A percentile compares a stretch with the other conserved stretches of the same genome.
Conservation (phyloP, 164 flowering plant species). For the grape (Vitis vinifera) region ASM3070453v1 NC_081816.1:4186001-4186500, state of each 20-base stretch:
- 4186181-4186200: conserved; percentile 57
- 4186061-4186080: conserved; percentile 62
- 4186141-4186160: conserved; percentile 54
- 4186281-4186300: conserved; percentile 16
- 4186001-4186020: conserved; percentile 70
- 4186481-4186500: background rate
- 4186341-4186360: too few relatives aligned
- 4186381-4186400: background rate
- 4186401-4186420: too few relatives aligned
- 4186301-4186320: too few relatives aligned
- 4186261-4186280: conserved; percentile 42
- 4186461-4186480: background rate
- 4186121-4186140: conserved; percentile 63
- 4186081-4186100: conserved; percentile 55
- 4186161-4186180: conserved; percentile 62
- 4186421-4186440: too few relatives aligned
- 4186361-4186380: background rate
- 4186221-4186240: conserved; percentile 69
- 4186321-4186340: too few relatives aligned
- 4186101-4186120: conserved; percentile 65
- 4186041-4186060: conserved; percentile 63
- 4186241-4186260: conserved; percentile 62
- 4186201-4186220: conserved; percentile 60
- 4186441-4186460: background rate
- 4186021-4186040: conserved; percentile 57